Base-by-base conservation (phyloP, 2,329 filamentous ascomycete genomes). In the Pseudogymnoascus pannorum region DNA sequence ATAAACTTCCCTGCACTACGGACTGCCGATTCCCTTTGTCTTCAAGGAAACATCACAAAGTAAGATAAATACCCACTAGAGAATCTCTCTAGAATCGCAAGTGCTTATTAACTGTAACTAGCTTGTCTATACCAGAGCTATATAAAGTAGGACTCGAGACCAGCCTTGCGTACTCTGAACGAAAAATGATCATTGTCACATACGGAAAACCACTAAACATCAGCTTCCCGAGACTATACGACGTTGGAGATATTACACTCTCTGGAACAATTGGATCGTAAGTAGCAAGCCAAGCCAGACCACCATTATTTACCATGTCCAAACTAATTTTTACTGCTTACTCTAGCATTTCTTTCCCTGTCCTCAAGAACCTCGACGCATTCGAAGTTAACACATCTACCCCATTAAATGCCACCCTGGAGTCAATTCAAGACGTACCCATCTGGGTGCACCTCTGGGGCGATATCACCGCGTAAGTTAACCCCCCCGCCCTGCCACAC, bases 191-290 rank as follows among this genome's bases (percentile, higher is more conserved):
- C 12, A 54, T 54, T 14, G 8, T 54, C 16, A 26, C 22, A n/a
- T 14, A 54, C 44, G 44, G 44, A 29, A 22, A 54, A 14, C 44
- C 18, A 29, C 26, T 54, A 6, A 4, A 54, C n/a, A 26, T 54
- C 8, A 54, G 44, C 9, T 5, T 54, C 2, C 44, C 44, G 26
- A 26, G 22, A 18, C 44, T 54, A 7, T 29, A 18, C 72, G 63
- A 51, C 26, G 1, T n/a, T n/a, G 16, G 8, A 26, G 6, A n/a
- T 22, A 51, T 22, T 24, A 5, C 11, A 18, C 3, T 54, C 22
- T 7, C 20, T 14, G 44, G 44, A 24, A 54, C 44, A 54, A 54
- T 54, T 54, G 44, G 44, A 54, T 26, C 44, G 44, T 29, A 26
- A 14, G 44, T 54, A 26, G 44, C n/a, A 29, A 29, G 26, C 26